These are phyloP conservation scores for Sanghuangporus sanghuang DNA, from an alignment of 1,284 basidiomycete species.

Conservation along the genomic window DNA sequence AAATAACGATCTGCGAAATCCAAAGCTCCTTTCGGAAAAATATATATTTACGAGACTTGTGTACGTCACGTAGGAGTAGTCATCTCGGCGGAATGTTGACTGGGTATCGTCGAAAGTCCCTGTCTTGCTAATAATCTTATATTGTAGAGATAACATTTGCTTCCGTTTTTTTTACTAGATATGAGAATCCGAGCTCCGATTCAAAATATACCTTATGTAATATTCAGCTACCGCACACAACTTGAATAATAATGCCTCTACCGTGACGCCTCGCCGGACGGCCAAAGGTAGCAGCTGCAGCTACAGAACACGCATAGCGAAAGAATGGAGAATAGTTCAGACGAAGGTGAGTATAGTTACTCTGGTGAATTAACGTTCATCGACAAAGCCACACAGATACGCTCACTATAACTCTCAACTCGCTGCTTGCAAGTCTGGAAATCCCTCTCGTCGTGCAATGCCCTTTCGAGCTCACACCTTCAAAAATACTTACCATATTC, in stretches of 20 bases:
- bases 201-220: too few species aligned
- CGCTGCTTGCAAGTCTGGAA: conserved; percentile 43
- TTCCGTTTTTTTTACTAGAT: neutral
- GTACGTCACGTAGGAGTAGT: neutral
- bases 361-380: neutral
- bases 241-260: too few species aligned
- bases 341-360: neutral
- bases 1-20: neutral
- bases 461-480: conserved; percentile 67
- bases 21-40: neutral
- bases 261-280: too few species aligned
- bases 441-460: conserved; percentile 51
- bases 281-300: too few species aligned
- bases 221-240: too few species aligned
- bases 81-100: too few species aligned
- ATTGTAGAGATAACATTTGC: too few species aligned
- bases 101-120: too few species aligned
- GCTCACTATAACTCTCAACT: conserved; percentile 33
- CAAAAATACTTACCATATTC: conserved; percentile 59
- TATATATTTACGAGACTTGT: too few species aligned
- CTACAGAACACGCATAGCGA: neutral
- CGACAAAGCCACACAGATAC: conserved; percentile 10
- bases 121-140: too few species aligned
- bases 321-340: neutral
- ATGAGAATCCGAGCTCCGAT: neutral